phyloP scores from a whole-genome alignment of 1,284 basidiomycete species.

The Ceraceosorus bombacis region DNA sequence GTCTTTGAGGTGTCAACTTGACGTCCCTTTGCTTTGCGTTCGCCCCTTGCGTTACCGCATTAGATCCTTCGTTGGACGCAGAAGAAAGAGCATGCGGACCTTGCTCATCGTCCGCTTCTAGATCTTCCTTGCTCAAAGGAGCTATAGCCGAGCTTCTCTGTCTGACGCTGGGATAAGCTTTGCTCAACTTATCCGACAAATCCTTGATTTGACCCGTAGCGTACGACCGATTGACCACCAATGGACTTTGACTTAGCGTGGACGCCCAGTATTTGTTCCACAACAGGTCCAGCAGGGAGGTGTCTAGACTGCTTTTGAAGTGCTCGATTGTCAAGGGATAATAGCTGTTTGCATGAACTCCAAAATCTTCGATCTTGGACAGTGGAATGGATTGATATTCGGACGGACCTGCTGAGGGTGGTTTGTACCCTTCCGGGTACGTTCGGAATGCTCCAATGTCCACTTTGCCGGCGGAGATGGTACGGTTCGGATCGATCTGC shows the following conservation, averaged over 20 bases:
- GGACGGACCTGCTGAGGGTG: conserved; percentile 58
- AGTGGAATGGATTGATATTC: conserved; percentile 86
- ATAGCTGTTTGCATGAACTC: conserved; percentile 89
- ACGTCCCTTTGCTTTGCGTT: not conserved
- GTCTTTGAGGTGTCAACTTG: not conserved
- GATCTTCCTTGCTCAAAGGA: not conserved
- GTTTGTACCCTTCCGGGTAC: conserved; percentile 63
- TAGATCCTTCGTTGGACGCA: not conserved
- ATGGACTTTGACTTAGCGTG: conserved; percentile 79
- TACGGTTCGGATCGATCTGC: conserved; percentile 94
- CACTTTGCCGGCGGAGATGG: conserved; percentile 92
- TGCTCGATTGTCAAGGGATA: conserved; percentile 89
- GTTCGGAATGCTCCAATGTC: conserved; percentile 98
- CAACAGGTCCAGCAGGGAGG: conserved; percentile 72
- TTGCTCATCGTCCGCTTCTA: not conserved
- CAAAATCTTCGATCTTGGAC: conserved; percentile 51
- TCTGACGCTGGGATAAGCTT: conserved; percentile 24
- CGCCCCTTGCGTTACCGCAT: conserved; percentile 2
- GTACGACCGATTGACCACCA: conserved; percentile 85
- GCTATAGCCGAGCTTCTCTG: not conserved
- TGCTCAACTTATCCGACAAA: conserved; percentile 70
- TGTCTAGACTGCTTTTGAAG: conserved; percentile 83
- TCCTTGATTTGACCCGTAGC: conserved; percentile 80
- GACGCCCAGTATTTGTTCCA: conserved; percentile 99
- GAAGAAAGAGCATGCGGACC: not conserved